These are phyloP conservation scores for Pleurostoma richardsiae DNA, from an alignment of 2,329 filamentous ascomycete genomes.

Conservation along the genomic window DNA sequence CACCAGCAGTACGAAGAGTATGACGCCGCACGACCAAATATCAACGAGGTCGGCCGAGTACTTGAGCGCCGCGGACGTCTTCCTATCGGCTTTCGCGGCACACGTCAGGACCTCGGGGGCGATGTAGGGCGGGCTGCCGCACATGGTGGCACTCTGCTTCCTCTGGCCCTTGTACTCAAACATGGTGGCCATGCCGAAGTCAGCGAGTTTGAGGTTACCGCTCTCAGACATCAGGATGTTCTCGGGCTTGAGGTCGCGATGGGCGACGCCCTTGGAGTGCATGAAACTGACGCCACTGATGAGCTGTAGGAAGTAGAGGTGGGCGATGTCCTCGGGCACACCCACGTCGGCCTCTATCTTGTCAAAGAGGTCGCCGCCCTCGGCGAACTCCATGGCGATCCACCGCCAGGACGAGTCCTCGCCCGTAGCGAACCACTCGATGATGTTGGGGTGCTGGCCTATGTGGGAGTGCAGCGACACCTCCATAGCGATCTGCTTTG, in stretches of 20 bases:
- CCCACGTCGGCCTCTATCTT: slow-evolving; percentile 98
- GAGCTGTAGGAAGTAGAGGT: slow-evolving; percentile 92
- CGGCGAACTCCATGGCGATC: slow-evolving; percentile 97
- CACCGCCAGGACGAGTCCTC: slow-evolving; percentile 87
- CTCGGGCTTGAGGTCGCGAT: slow-evolving; percentile 89
- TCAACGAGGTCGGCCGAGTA: slow-evolving; percentile 80
- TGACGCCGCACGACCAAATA: slow-evolving; percentile 96
- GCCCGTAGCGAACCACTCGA: slow-evolving; percentile 83
- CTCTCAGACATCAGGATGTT: slow-evolving; percentile 85
- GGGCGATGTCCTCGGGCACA: slow-evolving; percentile 89
- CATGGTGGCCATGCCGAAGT: slow-evolving; percentile 92
- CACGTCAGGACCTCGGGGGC: slow-evolving; percentile 80
- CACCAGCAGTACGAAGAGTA: slow-evolving; percentile 91
- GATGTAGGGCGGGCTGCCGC: slow-evolving; percentile 94
- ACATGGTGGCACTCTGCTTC: slow-evolving; percentile 83
- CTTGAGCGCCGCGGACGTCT: slow-evolving; percentile 43
- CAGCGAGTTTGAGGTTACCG: slow-evolving; percentile 88
- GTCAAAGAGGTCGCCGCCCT: slow-evolving; percentile 95
- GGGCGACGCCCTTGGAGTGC: slow-evolving; percentile 91
- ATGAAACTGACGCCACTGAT: slow-evolving; percentile 89
- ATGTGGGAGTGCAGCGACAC: slow-evolving; percentile 85
- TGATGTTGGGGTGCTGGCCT: slow-evolving; percentile 86
- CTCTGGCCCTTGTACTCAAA: slow-evolving; percentile 83
- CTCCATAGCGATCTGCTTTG: slow-evolving; percentile 89
- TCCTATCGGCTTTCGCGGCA: slow-evolving; percentile 36